A percentile compares a stretch with the other conserved stretches of the same genome.
Conservation (phyloP, 2,329 filamentous ascomycete genomes). For the Aspergillus costaricaensis region DNA sequence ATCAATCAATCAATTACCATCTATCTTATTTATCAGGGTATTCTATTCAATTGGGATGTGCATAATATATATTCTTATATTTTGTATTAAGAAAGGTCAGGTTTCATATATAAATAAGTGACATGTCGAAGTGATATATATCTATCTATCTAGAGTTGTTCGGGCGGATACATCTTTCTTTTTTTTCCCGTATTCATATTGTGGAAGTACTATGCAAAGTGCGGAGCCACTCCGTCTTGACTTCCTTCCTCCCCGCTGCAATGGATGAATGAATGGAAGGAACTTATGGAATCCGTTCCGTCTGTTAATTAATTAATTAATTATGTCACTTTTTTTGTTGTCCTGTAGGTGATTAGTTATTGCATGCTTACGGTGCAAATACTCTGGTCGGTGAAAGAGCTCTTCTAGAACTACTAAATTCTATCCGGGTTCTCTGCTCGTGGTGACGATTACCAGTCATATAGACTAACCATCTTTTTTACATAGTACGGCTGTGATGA, state of each 20-base stretch:
- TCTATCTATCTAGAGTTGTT: not conserved
- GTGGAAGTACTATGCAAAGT: no score
- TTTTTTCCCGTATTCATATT: no score
- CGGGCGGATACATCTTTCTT: not conserved
- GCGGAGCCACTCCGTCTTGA: not conserved
- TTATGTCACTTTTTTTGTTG: no score
- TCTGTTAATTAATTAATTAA: no score
- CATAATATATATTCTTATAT: not conserved
- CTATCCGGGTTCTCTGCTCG: not conserved
- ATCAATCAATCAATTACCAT: no score
- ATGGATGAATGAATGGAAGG: not conserved
- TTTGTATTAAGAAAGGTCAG: not conserved
- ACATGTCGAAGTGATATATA: conserved; percentile 5
- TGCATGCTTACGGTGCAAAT: not conserved
- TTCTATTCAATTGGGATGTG: not conserved
- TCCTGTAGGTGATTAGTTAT: not conserved
- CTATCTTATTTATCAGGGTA: no score
- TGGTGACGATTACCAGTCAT: conserved; percentile 11
- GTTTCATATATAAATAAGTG: conserved; percentile 5
- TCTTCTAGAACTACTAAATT: not conserved
- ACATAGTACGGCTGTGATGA: not conserved
- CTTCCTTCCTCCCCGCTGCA: not conserved
- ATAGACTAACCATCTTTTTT: not conserved
- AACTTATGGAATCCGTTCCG: not conserved
- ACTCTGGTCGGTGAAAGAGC: not conserved